Base-by-base conservation (phyloP, 2,329 filamentous ascomycete genomes). In the Didymella arachidicola region DNA sequence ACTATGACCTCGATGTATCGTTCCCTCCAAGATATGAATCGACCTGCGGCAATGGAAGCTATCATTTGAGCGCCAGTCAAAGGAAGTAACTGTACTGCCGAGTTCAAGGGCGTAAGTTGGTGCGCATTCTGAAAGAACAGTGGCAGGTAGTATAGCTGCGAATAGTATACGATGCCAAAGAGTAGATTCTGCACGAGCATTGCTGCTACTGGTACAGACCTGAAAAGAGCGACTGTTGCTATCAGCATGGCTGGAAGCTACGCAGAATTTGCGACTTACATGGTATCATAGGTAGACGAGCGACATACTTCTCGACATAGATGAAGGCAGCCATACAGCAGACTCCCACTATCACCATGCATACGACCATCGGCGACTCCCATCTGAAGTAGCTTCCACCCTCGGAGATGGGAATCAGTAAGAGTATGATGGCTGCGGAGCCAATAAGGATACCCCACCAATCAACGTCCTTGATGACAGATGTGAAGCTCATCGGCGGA, bases 321-420 rank as follows among this genome's bases (percentile, higher is more conserved):
- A 32, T 32, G 32, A 36, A 36, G 32, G 12, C 16, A 8, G n/a
- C 7, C 32, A 36, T 36, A 16, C 32, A 36, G 16, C 16, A 7
- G 4, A 11, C 16, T 7, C 32, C 32, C 12, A 36, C 32, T 3
- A 16, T 36, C 32, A 36, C n/a, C 32, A 36, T 36, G 16, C 16
- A 36, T 36, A 36, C 4, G 16, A 36, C 32, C 16, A 16, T 81
- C 0, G 85, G 78, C 10, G 82, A 85, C 27, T 78, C 67, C 84
- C 84, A 87, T 3, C 78, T 71, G 61, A 86, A 87, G 58, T 86
- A 85, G 0, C 81, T 80, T 1, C 83, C 85, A 56, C 84, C 86
- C 16, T 86, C 86, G 2, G 86, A 88, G 12, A 89, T 82, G 0
- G 87, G 87, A 43, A 90, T 86, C 18, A 89, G 78, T 2, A 89